Base-by-base conservation (phyloP, 2,329 filamentous ascomycete species). In the Cladosporium sp. region DNA sequence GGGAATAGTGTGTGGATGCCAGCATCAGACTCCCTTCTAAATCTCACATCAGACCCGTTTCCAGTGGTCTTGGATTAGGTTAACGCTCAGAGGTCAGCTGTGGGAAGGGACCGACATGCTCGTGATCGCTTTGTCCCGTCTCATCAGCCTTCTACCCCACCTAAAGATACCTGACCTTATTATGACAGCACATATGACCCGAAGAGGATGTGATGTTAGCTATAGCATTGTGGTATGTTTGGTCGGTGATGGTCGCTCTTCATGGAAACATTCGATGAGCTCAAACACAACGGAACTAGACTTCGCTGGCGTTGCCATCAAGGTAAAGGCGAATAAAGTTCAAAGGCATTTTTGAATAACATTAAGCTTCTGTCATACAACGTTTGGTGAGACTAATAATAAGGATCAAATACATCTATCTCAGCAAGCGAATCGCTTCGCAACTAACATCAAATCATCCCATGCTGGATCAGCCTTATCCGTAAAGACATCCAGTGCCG, bases 401-500 rank as follows among this genome's bases (percentile, higher is more conserved):
- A 58, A 26, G 11, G 32, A 58, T 58, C 28, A 34, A 55, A 30
- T 34, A 55, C 52, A 55, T 34, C 52, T 32, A 34, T 55, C 30
- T 34, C 28, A n/a, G 30, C 15, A 34, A 32, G 52, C n/a, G 28
- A 55, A 32, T 28, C 11, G 26, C 36, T n/a, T 30, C 36, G 24
- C 34, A 59, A 4, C 57, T 28, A 59, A 44, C 26, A 59, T 47
- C 57, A 59, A 28, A 28, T 44, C n/a, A n/a, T 36, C 32, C 21
- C 36, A 15, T 26, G 21, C 14, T 34, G 32, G 24, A n/a, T 47
- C n/a, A 41, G 21, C 57, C 57, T 21, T 59, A 28, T 32, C 57
- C 57, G 57, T n/a, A 61, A 61, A 51, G 44, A 62, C 59, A 62
- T 32, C n/a, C 59, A 62, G 44, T 54, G 59, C 59, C 59, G 34